Evolutionary conservation across 495 filamentous ascomycete genomes (phyloP), one percentile per base, ranked within the genome.

Genomic region (Xylaria bambusicola): DNA sequence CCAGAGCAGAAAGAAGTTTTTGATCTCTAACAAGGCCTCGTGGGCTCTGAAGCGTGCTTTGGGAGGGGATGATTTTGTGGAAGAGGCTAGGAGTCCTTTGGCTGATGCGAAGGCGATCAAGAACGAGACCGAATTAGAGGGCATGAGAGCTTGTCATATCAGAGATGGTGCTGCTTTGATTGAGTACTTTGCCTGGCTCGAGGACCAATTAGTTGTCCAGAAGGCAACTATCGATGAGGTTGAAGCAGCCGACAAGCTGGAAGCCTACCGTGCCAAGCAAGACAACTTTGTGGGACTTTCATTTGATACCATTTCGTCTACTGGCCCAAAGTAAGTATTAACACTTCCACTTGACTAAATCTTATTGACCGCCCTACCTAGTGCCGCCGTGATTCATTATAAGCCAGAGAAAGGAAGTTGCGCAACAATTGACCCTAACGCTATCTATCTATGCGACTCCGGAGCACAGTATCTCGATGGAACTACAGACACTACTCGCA

Each of bases 71-170:
- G 86, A 88, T 10, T 82, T 88, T 60, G 88, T 94, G 1, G 92
- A 98, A 48, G 94, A 97, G 65, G 75, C 88, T 31, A 82, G 94
- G 42, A 97, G 92, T 69, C 93, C 90, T 1, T 83, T 98, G 55
- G 87, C 84, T n/a, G 93, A 97, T 74, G 86, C 92, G 18, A 99
- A 99, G 77, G 91, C 95, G n/a, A 79, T 97, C 68, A 99, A 99
- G 78, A 99, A 98, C 64, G 89, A 92, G 56, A 84, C 80, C 1
- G 95, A 99, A 74, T 77, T 96, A 20, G 84, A 92, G 66, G 95
- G 95, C 47, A 98, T 98, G 94, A 83, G 91, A 56, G 82, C 87
- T 26, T 98, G 94, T 67, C 95, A 99, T 70, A 87, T 97, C 60
- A 85, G 95, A 48, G 95, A 99, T 69, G 95, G 95, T 26, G 95